Base-by-base conservation (phyloP, 805 yeast genomes). In the Wickerhamiella sorbophila region DNA sequence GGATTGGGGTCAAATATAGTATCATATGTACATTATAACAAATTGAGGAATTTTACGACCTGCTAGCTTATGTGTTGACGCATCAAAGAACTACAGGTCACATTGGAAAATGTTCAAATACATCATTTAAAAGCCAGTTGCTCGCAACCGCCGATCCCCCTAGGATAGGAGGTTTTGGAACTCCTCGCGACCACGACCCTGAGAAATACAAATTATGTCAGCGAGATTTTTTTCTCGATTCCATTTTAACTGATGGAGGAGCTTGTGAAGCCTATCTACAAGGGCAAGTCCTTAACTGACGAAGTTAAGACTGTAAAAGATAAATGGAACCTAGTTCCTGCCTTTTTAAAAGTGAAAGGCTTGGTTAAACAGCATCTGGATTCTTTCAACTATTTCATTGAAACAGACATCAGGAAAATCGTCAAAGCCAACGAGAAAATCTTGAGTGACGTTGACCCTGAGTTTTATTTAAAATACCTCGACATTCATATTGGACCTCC, bases 311-410 rank as follows among this genome's bases (percentile, higher is more conserved):
- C 95, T 0, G 91, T 94, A 9, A 84, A 84, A 52, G 99, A 91
- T 62, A 91, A 91, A 60, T 91, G 99, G 99, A 82, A 91, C 52
- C 68, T 91, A 37, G 65, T 91, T 33, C 99, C 99, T 0, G 98
- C 98, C 0, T 91, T 91, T 57, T 66, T 91, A 48, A 85, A 86
- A 56, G 95, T 91, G 36, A 91, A 91, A 59, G 98, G 98, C 42
- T 66, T 91, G 40, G 97, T 91, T 36, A 91, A 91, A 56, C 98
- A 91, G 66, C 98, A 91, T 66, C 68, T 91, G 56, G 98, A 91
- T 58, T 91, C 98, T n/a, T 91, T 85, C 70, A 88, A 91, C 58
- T 91, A 84, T 63, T 91, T 91, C 59, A 94, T 91, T 16, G 96
- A 91, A 54, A 77, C 75, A 5, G 99, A 91, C 58, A 70, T 91